These are phyloP conservation scores for Ramaria rubella DNA, from an alignment of 768 basidiomycete species.

Conservation along the genomic window DNA sequence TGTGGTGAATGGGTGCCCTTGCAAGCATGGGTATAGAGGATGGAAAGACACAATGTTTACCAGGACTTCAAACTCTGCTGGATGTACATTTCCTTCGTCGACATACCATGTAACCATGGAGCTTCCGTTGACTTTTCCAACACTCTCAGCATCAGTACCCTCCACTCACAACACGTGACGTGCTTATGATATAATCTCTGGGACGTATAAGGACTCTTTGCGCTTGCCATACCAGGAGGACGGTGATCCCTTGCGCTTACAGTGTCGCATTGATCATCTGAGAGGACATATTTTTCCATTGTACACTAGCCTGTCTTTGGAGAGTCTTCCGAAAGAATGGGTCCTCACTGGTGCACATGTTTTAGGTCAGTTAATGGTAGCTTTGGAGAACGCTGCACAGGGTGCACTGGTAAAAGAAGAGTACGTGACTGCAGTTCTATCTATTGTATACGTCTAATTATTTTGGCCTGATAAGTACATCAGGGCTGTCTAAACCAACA, in stretches of 20 bases:
- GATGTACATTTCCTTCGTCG: too few relatives aligned
- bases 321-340: neutral
- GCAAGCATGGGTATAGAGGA: neutral
- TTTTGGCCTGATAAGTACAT: neutral
- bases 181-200: neutral
- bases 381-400: neutral
- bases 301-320: neutral
- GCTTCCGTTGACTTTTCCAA: neutral
- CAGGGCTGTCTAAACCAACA: neutral
- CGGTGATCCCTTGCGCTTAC: slow-evolving; percentile 14
- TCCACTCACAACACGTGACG: neutral
- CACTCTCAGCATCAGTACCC: neutral
- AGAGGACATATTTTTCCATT: slow-evolving; percentile 7
- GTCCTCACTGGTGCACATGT: neutral
- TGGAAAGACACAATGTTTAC: neutral
- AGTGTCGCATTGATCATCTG: slow-evolving; percentile 11
- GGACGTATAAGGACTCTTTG: neutral
- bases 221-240: slow-evolving; percentile 11
- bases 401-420: neutral
- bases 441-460: neutral
- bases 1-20: neutral
- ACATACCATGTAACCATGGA: neutral
- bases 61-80: neutral
- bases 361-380: neutral
- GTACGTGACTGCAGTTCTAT: neutral